Percentiles rank a stretch among this genome's conserved stretches.
Evolutionary conservation across 2,329 filamentous ascomycete species (phyloP).

Genomic region (Gaeumannomyces sp.): DNA sequence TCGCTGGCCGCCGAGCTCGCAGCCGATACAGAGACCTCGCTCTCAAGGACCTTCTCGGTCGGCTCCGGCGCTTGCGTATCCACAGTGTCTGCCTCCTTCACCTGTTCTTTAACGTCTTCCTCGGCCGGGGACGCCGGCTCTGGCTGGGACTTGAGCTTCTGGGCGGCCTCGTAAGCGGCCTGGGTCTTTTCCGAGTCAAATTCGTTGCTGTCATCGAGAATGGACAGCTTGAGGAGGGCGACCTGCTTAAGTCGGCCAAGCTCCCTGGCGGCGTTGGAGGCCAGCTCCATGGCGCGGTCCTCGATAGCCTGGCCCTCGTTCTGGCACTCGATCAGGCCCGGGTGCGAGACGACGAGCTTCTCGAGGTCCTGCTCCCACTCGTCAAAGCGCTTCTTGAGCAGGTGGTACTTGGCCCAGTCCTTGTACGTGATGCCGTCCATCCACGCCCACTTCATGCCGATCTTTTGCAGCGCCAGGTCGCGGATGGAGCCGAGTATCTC

Average conservation of each 20-base stretch:
- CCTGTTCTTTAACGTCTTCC: not conserved
- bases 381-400: constrained; percentile 73
- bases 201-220: constrained; percentile 68
- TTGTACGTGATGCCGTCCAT: constrained; percentile 94
- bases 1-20: not conserved
- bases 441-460: constrained; percentile 93
- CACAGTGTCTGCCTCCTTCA: constrained; percentile 12
- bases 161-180: constrained; percentile 42
- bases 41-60: constrained; percentile 7
- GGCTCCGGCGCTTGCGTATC: constrained; percentile 11
- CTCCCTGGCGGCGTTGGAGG: constrained; percentile 73
- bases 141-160: constrained; percentile 12
- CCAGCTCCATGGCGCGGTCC: constrained; percentile 71
- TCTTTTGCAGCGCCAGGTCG: constrained; percentile 79
- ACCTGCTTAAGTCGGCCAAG: constrained; percentile 76
- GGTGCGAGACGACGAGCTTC: constrained; percentile 66
- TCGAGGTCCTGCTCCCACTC: constrained; percentile 82
- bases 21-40: not conserved
- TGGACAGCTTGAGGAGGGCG: constrained; percentile 74
- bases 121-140: not conserved
- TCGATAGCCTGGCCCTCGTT: constrained; percentile 54
- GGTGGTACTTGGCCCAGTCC: constrained; percentile 93
- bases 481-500: constrained; percentile 76
- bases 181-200: constrained; percentile 66
- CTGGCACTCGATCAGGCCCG: constrained; percentile 62